These are phyloP conservation scores for Cystobasidium pallidum DNA, from an alignment of 1,284 basidiomycete species.

Conservation along the genomic window DNA sequence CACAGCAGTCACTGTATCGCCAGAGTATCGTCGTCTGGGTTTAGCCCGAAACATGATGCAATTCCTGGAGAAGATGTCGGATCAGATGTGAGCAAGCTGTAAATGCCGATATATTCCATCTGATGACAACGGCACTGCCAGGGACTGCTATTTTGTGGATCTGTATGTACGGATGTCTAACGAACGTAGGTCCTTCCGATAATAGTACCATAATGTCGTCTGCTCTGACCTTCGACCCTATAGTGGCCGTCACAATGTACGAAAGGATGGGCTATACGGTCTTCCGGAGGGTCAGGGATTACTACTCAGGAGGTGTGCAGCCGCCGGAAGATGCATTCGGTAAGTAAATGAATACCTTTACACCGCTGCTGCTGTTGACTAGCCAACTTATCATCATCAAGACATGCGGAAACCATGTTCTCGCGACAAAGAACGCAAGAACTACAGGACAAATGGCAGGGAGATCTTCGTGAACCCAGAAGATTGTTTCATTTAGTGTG, in stretches of 20 bases:
- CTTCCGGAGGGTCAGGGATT: constrained; percentile 78
- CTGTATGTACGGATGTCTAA: constrained; percentile 86
- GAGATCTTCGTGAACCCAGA: constrained; percentile 44
- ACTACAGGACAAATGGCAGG: constrained; percentile 56
- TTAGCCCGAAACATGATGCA: constrained; percentile 80
- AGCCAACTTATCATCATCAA: constrained; percentile 53
- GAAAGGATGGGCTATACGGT: constrained; percentile 84
- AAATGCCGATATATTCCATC: constrained; percentile 44
- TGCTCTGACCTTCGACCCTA: background rate
- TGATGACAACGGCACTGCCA: constrained; percentile 58
- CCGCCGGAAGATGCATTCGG: constrained; percentile 88
- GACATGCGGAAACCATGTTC: constrained; percentile 86
- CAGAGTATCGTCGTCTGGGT: constrained; percentile 81
- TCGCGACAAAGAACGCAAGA: constrained; percentile 61
- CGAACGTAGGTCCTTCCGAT: constrained; percentile 46
- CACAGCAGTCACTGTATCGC: constrained; percentile 86
- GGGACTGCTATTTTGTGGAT: constrained; percentile 78
- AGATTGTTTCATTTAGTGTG: constrained; percentile 40
- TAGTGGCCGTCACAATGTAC: constrained; percentile 78
- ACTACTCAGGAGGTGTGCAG: constrained; percentile 75
- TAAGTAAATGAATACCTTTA: constrained; percentile 60
- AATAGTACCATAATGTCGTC: no score
- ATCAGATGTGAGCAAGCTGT: constrained; percentile 57
- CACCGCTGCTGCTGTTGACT: background rate
- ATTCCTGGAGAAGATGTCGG: constrained; percentile 77